These are phyloP conservation scores for Glebionis coronaria DNA, from an alignment of 129 eudicot species.

Conservation along the genomic window DNA sequence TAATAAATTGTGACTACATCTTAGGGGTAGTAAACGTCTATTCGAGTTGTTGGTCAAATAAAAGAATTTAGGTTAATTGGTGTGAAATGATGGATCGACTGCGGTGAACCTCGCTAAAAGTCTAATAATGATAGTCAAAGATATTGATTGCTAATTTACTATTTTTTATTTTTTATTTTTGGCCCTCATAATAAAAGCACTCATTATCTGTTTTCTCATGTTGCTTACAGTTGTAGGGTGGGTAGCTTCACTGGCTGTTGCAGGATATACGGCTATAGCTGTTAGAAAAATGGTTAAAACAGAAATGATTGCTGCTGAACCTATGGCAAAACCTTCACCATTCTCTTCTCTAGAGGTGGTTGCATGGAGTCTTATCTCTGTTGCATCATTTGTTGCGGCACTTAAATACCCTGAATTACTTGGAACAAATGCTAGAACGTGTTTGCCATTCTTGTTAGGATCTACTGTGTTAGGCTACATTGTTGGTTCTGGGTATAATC, in stretches of 20 bases:
- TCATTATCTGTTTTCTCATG: conserved; percentile 5
- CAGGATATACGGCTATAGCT: conserved; percentile 86
- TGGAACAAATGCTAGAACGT: conserved; percentile 84
- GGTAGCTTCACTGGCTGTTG: conserved; percentile 91
- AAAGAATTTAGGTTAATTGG: not conserved
- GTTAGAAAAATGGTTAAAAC: conserved; percentile 94
- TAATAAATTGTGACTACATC: not conserved
- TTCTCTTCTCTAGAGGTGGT: conserved; percentile 65
- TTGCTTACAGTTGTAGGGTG: conserved; percentile 84
- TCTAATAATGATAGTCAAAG: too few relatives aligned
- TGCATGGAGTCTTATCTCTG: conserved; percentile 72
- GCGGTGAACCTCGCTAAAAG: too few relatives aligned
- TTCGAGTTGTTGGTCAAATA: not conserved
- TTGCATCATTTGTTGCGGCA: conserved; percentile 64
- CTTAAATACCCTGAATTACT: conserved; percentile 72
- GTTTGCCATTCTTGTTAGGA: conserved; percentile 88
- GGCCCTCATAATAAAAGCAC: too few relatives aligned
- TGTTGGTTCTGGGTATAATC: conserved; percentile 81
- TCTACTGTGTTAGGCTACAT: conserved; percentile 96
- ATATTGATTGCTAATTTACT: too few relatives aligned
- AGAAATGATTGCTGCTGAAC: conserved; percentile 93
- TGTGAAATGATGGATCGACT: too few relatives aligned
- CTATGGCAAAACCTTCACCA: conserved; percentile 92
- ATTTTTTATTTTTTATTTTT: too few relatives aligned
- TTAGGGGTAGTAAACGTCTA: not conserved